These are phyloP conservation scores for Mycena crocata DNA, from an alignment of 768 basidiomycete genomes.

Conservation along the genomic window DNA sequence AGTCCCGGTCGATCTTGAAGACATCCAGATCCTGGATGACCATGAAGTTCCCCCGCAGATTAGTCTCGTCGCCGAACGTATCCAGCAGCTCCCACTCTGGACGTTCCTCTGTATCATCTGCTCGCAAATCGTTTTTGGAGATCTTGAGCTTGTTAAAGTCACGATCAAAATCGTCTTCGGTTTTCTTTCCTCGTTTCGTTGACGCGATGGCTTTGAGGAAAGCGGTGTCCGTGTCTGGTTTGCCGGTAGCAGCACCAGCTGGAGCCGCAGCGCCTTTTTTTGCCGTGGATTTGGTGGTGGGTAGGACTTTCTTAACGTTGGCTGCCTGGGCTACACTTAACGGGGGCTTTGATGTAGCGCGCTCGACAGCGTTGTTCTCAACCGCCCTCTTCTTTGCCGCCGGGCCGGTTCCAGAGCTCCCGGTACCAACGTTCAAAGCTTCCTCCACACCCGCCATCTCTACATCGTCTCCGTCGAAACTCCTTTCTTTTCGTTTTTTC, in stretches of 20 bases:
- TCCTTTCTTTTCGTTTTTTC: conserved; percentile 54
- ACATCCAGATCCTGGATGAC: conserved; percentile 76
- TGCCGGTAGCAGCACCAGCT: conserved; percentile 53
- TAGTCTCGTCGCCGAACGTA: conserved; percentile 72
- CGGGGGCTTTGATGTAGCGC: conserved; percentile 24
- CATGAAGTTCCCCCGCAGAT: conserved; percentile 84
- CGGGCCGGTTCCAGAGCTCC: conserved; percentile 29
- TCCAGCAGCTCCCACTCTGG: conserved; percentile 69
- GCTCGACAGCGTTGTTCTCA: conserved; percentile 50
- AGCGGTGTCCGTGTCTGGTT: conserved; percentile 73
- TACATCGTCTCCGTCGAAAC: conserved; percentile 52
- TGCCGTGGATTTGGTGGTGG: conserved; percentile 10
- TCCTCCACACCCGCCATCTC: conserved; percentile 49
- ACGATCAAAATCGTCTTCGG: conserved; percentile 78
- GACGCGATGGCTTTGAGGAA: conserved; percentile 83
- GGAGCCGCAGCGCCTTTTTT: conserved; percentile 26
- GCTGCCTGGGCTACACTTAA: conserved; percentile 9
- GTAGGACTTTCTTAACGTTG: conserved; percentile 1
- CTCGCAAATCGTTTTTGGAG: conserved; percentile 67
- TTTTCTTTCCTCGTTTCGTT: conserved; percentile 73
- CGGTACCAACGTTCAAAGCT: conserved; percentile 21
- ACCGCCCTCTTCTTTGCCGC: conserved; percentile 58
- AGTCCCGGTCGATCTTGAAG: conserved; percentile 47
- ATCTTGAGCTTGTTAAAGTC: conserved; percentile 85
- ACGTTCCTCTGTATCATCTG: conserved; percentile 57